Evolutionary conservation across 768 basidiomycete genomes (phyloP).

Genomic region (Boletus eberwhitei): DNA sequence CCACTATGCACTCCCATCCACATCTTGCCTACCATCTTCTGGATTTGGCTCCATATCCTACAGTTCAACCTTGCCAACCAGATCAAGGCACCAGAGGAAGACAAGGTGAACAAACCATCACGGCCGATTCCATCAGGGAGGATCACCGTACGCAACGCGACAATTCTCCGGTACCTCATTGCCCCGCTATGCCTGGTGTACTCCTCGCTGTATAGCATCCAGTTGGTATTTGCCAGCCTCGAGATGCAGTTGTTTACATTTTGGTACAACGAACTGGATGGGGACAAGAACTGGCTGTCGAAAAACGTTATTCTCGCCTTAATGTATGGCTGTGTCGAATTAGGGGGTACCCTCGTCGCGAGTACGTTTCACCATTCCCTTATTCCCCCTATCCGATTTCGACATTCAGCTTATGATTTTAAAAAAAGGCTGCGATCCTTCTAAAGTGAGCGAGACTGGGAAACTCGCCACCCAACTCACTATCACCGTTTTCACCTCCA

Average conservation of each 20-base stretch:
- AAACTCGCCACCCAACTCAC: conserved; percentile 35
- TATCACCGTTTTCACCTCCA: conserved; percentile 40
- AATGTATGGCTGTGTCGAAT: conserved; percentile 37
- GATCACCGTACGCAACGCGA: conserved; percentile 35
- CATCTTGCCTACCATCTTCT: conserved; percentile 32
- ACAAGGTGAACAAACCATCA: conserved; percentile 42
- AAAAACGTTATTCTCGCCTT: conserved; percentile 39
- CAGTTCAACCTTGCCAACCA: conserved; percentile 47
- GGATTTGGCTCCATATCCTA: conserved; percentile 46
- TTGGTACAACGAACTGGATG: conserved; percentile 39
- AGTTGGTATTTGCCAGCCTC: conserved; percentile 33
- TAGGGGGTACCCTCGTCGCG: conserved; percentile 38
- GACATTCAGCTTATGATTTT: not conserved
- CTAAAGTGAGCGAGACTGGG: conserved; percentile 26
- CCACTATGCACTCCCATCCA: conserved; percentile 21
- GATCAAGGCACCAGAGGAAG: conserved; percentile 39
- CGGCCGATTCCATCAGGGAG: conserved; percentile 45
- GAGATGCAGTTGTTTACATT: conserved; percentile 32
- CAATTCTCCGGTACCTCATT: conserved; percentile 35
- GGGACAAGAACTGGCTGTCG: conserved; percentile 37
- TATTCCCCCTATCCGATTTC: not conserved
- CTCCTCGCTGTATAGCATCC: conserved; percentile 32
- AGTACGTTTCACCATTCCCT: conserved; percentile 20
- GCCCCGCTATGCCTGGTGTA: conserved; percentile 34
- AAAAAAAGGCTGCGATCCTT: conserved; percentile 21